Evolutionary conservation across 148 eudicot genomes (phyloP).

Genomic region (Cornus kousa): DNA sequence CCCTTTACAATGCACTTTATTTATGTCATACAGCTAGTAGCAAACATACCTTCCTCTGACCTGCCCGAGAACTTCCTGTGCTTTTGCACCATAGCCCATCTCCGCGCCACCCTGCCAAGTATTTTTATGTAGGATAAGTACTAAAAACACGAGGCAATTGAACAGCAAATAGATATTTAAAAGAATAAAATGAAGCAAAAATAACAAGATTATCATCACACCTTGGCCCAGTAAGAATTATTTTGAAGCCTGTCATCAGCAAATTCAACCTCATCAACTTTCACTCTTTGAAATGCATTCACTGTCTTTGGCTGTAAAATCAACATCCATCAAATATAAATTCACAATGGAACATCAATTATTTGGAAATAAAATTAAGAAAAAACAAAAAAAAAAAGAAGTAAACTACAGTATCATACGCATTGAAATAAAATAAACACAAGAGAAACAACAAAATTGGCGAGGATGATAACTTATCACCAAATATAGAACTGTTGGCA

Average conservation of each 20-base stretch:
- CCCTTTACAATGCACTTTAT: background rate
- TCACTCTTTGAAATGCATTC: slow-evolving; percentile 89
- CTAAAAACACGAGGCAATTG: background rate
- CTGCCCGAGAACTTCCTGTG: slow-evolving; percentile 89
- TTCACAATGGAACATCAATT: background rate
- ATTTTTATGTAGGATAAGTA: background rate
- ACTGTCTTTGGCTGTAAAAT: slow-evolving; percentile 60
- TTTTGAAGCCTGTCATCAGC: slow-evolving; percentile 78
- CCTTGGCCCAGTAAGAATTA: slow-evolving; percentile 99
- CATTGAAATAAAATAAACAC: background rate
- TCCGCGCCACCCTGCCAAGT: slow-evolving; percentile 75
- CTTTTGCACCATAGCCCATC: slow-evolving; percentile 91
- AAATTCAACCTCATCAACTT: slow-evolving; percentile 69
- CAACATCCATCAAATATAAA: background rate
- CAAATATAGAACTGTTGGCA: no score
- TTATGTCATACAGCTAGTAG: background rate
- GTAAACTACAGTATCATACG: background rate
- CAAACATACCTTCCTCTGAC: slow-evolving; percentile 79
- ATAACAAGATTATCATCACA: slow-evolving; percentile 21
- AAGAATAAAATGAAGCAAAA: background rate
- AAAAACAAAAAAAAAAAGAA: background rate
- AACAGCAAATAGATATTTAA: background rate
- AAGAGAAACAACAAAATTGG: background rate
- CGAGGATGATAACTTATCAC: background rate
- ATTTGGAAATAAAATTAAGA: no score